phyloP scores from a whole-genome alignment of 1,139 yeast species.

The Yamadazyma blattariae region DNA sequence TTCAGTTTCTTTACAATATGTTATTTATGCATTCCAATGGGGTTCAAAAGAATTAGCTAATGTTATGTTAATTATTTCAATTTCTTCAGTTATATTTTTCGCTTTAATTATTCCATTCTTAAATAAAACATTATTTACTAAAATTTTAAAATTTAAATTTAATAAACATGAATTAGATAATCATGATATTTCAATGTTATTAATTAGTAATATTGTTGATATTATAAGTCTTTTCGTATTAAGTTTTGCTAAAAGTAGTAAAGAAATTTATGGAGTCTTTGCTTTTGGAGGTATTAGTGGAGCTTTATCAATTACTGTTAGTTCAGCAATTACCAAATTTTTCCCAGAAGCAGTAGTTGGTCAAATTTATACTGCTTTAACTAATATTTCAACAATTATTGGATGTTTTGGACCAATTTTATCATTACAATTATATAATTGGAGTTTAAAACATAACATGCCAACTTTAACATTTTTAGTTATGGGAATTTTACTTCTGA shows the following conservation, averaged over 20 bases:
- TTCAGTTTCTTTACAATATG: conserved; percentile 3
- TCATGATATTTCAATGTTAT: conserved; percentile 3
- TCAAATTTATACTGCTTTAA: conserved; percentile 9
- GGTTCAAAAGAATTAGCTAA: conserved; percentile 1
- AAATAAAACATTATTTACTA: not conserved
- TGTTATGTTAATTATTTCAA: not conserved
- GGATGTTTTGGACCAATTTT: conserved; percentile 20
- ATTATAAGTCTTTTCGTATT: not conserved
- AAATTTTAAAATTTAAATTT: conserved; percentile 1
- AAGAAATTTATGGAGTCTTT: not conserved
- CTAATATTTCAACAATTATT: conserved; percentile 13
- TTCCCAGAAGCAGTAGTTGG: conserved; percentile 8
- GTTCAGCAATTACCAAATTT: conserved; percentile 8
- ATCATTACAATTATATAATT: conserved; percentile 22
- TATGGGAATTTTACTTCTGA: not conserved
- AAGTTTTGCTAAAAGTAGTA: not conserved
- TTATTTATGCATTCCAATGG: conserved; percentile 4
- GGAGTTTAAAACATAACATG: conserved; percentile 5
- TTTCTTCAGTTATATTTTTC: not conserved
- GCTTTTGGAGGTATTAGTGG: not conserved
- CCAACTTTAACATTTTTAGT: conserved; percentile 8
- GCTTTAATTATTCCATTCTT: conserved; percentile 2
- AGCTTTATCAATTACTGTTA: not conserved
- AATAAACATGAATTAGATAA: conserved; percentile 2
- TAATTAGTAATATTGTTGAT: conserved; percentile 1